These are phyloP conservation scores for Perilla frutescens DNA, from an alignment of 257 asterid species.

Conservation along the genomic window DNA sequence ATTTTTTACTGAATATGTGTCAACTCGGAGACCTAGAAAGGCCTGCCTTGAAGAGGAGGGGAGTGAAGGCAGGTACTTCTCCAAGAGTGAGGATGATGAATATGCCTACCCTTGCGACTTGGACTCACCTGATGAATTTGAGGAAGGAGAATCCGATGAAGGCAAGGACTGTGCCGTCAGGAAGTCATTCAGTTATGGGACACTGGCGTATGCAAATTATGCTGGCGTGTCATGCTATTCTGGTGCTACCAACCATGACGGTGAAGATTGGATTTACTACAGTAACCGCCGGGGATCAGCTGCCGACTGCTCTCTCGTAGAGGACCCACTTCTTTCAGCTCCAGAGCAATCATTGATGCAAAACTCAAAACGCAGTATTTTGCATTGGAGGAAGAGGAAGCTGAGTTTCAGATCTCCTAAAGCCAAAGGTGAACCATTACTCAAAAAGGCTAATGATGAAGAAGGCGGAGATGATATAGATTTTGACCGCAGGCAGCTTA, in stretches of 20 bases:
- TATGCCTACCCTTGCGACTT: conserved; percentile 79
- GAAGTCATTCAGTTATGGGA: conserved; percentile 87
- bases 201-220: conserved; percentile 77
- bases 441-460: conserved; percentile 84
- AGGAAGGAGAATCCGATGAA: conserved; percentile 75
- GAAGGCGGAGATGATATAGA: conserved; percentile 99
- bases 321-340: conserved; percentile 38
- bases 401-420: conserved; percentile 86
- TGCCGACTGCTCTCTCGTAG: conserved; percentile 55
- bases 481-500: conserved; percentile 88
- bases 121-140: conserved; percentile 68
- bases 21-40: conserved; percentile 77
- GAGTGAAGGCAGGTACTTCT: conserved; percentile 72
- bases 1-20: conserved; percentile 75
- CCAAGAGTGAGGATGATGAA: conserved; percentile 88
- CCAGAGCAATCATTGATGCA: conserved; percentile 50
- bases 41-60: conserved; percentile 77
- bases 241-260: conserved; percentile 52
- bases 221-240: conserved; percentile 67
- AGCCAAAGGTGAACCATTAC: conserved; percentile 88
- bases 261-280: conserved; percentile 87
- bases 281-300: conserved; percentile 85
- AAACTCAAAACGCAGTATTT: conserved; percentile 75
- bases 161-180: conserved; percentile 58
- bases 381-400: conserved; percentile 95